phyloP scores from a whole-genome alignment of 208 protist genomes.

The Strigomonas galati region DNA sequence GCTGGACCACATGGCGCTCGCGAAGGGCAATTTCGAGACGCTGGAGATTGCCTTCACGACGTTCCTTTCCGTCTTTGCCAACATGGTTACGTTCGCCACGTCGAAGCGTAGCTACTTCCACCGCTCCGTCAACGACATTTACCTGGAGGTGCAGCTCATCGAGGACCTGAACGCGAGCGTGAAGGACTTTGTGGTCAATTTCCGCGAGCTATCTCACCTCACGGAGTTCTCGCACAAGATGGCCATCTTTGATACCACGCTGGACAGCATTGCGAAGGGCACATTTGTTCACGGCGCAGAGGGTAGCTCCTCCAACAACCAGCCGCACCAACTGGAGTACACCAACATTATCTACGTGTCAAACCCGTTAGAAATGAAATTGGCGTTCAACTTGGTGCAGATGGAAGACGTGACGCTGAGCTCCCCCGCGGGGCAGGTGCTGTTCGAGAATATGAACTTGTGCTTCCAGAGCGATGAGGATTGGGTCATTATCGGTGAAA shows the following conservation, averaged over 20 bases:
- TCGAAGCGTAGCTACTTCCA: conserved; percentile 28
- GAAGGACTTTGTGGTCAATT: conserved; percentile 84
- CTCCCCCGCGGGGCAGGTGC: conserved; percentile 56
- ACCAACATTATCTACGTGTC: conserved; percentile 24
- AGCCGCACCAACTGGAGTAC: conserved; percentile 25
- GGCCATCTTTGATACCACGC: conserved; percentile 73
- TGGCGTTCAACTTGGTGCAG: conserved; percentile 39
- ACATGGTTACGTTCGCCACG: conserved; percentile 54
- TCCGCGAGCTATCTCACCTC: conserved; percentile 82
- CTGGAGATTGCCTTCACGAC: conserved; percentile 67
- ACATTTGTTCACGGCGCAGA: conserved; percentile 34
- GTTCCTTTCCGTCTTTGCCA: conserved; percentile 52
- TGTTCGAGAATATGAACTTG: conserved; percentile 58
- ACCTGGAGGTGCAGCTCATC: conserved; percentile 78
- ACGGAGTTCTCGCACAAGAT: conserved; percentile 76
- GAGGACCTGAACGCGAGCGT: conserved; percentile 77
- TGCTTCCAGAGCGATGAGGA: conserved; percentile 59
- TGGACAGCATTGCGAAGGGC: conserved; percentile 66
- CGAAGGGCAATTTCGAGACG: conserved; percentile 69
- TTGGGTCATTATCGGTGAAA: conserved; percentile 82
- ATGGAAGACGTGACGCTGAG: conserved; percentile 53
- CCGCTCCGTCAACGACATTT: conserved; percentile 55
- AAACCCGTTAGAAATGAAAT: not conserved
- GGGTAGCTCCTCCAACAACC: conserved; percentile 8
- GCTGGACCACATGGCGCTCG: conserved; percentile 77